Conservation (phyloP, 495 filamentous ascomycete genomes). For the Cercophora samala region DNA sequence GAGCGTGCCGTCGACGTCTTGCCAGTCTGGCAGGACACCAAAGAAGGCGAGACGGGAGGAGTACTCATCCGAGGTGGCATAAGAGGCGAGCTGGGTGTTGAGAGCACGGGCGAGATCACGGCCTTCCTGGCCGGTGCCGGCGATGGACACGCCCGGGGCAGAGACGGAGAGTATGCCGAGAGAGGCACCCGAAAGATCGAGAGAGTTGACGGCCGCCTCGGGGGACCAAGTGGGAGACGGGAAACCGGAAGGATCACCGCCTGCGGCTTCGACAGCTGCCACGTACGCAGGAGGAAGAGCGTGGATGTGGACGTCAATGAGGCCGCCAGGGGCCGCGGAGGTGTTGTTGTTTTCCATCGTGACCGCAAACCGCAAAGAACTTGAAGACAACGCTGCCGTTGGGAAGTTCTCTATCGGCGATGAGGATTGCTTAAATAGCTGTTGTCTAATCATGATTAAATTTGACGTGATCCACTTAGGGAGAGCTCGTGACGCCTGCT, state of each 20-base stretch:
- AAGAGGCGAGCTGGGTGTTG: not conserved
- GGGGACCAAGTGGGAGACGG: not conserved
- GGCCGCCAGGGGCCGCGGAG: not conserved
- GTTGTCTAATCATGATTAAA: no score
- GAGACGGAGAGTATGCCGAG: constrained; percentile 1
- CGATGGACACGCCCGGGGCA: not conserved
- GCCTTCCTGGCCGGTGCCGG: not conserved
- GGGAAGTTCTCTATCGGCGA: not conserved
- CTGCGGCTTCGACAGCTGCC: not conserved
- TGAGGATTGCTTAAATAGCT: not conserved
- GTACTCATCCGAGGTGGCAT: not conserved
- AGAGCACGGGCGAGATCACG: not conserved
- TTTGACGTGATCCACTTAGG: no score
- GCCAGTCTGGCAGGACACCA: not conserved
- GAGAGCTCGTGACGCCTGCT: no score
- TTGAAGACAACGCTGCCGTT: not conserved
- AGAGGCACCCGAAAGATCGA: not conserved
- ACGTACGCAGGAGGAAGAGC: not conserved
- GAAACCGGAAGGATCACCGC: not conserved
- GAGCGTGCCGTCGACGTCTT: not conserved
- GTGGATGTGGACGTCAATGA: not conserved
- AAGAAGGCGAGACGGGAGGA: not conserved
- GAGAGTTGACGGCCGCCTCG: not conserved
- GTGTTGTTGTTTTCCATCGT: not conserved
- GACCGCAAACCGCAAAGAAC: not conserved